These are phyloP conservation scores for Calycina herbarum DNA, from an alignment of 2,329 filamentous ascomycete genomes.

Conservation along the genomic window DNA sequence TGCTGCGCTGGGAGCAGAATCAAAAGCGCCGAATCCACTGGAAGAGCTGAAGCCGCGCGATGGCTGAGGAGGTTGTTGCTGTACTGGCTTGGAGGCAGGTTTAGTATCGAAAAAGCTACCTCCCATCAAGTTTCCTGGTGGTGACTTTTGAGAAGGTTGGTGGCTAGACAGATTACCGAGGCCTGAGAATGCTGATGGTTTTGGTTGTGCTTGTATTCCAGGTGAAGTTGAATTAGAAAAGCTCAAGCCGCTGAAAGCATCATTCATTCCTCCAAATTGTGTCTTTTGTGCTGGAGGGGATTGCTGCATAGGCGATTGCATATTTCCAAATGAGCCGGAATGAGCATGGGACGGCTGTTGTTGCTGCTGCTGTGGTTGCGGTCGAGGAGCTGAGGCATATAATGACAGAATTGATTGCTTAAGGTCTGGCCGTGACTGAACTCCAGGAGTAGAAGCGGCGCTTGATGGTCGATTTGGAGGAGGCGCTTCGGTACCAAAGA, in stretches of 20 bases:
- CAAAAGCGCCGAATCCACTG: constrained; percentile 64
- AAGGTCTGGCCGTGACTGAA: constrained; percentile 81
- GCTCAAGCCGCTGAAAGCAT: constrained; percentile 74
- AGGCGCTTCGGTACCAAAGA: constrained; percentile 72
- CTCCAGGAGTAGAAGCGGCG: constrained; percentile 64
- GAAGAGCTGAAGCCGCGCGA: constrained; percentile 53
- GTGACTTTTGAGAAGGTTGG: constrained; percentile 46
- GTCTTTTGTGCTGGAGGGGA: constrained; percentile 36
- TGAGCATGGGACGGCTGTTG: constrained; percentile 55
- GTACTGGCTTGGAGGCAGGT: constrained; percentile 55
- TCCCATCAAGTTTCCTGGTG: constrained; percentile 50
- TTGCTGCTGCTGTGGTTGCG: constrained; percentile 60
- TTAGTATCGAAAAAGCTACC: constrained; percentile 82
- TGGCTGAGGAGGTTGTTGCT: constrained; percentile 44
- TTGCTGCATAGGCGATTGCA: constrained; percentile 58
- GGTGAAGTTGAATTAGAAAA: constrained; percentile 53
- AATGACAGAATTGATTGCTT: constrained; percentile 97
- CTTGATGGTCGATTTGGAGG: constrained; percentile 80
- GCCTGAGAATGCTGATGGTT: constrained; percentile 49
- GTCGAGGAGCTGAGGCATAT: constrained; percentile 81
- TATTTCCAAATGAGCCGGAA: constrained; percentile 65
- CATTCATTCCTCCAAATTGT: constrained; percentile 59
- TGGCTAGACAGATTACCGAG: constrained; percentile 45
- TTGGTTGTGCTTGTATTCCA: constrained; percentile 40
- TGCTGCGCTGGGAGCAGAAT: constrained; percentile 43